phyloP scores from a whole-genome alignment of 495 filamentous ascomycete genomes.

The Friedmanniomyces endolithicus region DNA sequence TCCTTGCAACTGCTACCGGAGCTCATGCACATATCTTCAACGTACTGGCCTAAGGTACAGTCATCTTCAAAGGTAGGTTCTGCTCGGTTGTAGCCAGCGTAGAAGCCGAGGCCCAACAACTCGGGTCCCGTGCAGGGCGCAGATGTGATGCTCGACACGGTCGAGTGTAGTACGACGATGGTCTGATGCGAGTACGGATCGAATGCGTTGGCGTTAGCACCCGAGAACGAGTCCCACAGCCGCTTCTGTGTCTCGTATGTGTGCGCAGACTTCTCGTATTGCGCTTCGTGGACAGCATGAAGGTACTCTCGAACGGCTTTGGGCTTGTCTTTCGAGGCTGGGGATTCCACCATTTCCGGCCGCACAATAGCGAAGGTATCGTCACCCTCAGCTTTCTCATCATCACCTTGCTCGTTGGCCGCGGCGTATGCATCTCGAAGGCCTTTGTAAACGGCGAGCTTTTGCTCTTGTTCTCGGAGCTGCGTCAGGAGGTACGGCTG shows the following conservation, averaged over 20 bases:
- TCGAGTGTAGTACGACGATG: conserved; percentile 85
- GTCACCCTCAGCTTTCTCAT: conserved; percentile 25
- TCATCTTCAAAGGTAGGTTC: conserved; percentile 65
- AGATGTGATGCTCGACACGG: conserved; percentile 81
- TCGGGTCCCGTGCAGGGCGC: conserved; percentile 87
- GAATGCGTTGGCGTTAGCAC: conserved; percentile 72
- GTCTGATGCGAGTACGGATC: conserved; percentile 91
- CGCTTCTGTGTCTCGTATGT: conserved; percentile 88
- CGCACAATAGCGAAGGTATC: conserved; percentile 72
- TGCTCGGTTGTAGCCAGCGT: conserved; percentile 67
- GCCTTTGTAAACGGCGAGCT: conserved; percentile 63
- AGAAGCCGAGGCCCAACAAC: conserved; percentile 74
- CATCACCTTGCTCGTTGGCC: conserved; percentile 17
- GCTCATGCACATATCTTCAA: conserved; percentile 74
- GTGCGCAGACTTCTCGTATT: conserved; percentile 89
- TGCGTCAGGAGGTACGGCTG: conserved; percentile 87
- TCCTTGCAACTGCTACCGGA: conserved; percentile 63
- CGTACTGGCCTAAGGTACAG: conserved; percentile 87
- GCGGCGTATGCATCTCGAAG: conserved; percentile 62
- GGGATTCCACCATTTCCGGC: conserved; percentile 84
- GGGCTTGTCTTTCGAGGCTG: conserved; percentile 53
- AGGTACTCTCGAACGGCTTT: conserved; percentile 68
- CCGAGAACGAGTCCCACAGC: conserved; percentile 87
- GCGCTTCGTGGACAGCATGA: conserved; percentile 85
- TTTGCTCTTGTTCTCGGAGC: conserved; percentile 78